phyloP scores from a whole-genome alignment of 2,329 filamentous ascomycete genomes.

The Fusarium secorum region DNA sequence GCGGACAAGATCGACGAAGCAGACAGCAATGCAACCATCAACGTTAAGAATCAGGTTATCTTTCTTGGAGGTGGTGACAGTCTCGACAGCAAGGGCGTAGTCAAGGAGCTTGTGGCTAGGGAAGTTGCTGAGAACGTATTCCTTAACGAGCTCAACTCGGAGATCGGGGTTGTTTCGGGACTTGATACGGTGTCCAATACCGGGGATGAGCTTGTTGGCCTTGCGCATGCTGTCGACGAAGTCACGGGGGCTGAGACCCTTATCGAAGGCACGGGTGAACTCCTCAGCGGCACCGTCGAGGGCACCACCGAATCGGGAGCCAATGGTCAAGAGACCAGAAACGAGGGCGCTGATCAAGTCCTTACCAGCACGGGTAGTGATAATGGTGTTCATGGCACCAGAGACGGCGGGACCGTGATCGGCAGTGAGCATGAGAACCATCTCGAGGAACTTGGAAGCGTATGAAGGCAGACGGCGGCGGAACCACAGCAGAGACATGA shows the following conservation, averaged over 20 bases:
- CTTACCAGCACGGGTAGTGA: constrained; percentile 98
- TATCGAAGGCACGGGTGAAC: constrained; percentile 98
- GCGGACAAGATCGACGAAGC: constrained; percentile 96
- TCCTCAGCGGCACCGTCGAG: constrained; percentile 97
- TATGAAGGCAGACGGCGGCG: constrained; percentile 94
- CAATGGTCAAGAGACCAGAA: constrained; percentile 96
- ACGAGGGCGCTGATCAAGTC: constrained; percentile 96
- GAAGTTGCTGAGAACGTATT: constrained; percentile 98
- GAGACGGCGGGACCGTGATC: constrained; percentile 99
- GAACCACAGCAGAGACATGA: constrained; percentile 99
- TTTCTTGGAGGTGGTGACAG: constrained; percentile 99
- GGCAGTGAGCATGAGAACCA: constrained; percentile 99
- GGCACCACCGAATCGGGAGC: constrained; percentile 97
- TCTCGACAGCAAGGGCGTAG: constrained; percentile 97
- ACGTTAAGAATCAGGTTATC: constrained; percentile 99
- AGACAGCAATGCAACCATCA: constrained; percentile 96
- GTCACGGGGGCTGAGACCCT: constrained; percentile 96
- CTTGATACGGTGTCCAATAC: constrained; percentile 99
- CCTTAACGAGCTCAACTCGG: constrained; percentile 98
- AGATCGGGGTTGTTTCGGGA: constrained; percentile 99
- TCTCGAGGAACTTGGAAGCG: constrained; percentile 98
- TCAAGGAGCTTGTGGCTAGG: constrained; percentile 97
- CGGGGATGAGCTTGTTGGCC: constrained; percentile 99
- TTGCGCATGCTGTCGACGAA: constrained; percentile 99
- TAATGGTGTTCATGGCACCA: constrained; percentile 99